These are phyloP conservation scores for Paxillus ammoniavirescens DNA, from an alignment of 768 basidiomycete genomes.

Conservation along the genomic window DNA sequence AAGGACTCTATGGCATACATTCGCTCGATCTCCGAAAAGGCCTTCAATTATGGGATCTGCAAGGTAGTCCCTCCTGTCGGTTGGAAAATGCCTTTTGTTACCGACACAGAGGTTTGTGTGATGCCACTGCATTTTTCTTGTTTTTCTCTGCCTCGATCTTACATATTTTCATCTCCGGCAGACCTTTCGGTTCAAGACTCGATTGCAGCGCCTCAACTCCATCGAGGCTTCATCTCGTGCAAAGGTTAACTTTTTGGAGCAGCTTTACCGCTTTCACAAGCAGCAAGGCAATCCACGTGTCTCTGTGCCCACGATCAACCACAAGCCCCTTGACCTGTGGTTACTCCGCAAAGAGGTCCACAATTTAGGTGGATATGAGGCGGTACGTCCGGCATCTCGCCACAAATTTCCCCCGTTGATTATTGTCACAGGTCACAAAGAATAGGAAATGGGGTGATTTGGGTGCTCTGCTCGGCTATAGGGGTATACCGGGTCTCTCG, in stretches of 20 bases:
- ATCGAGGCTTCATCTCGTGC: conserved; percentile 97
- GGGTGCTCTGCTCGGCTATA: conserved; percentile 79
- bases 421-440: conserved; percentile 63
- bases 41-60: conserved; percentile 83
- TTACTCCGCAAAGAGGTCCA: conserved; percentile 89
- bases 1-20: conserved; percentile 94
- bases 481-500: conserved; percentile 77
- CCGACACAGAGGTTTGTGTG: conserved; percentile 82
- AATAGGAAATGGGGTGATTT: conserved; percentile 87
- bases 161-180: conserved; percentile 25
- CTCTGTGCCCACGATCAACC: conserved; percentile 91
- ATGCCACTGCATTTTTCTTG: conserved; percentile 23
- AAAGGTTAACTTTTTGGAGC: conserved; percentile 95
- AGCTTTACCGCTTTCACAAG: conserved; percentile 93
- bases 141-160: conserved; percentile 20
- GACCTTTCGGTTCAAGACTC: conserved; percentile 95
- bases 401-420: conserved; percentile 23
- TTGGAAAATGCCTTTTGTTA: conserved; percentile 96
- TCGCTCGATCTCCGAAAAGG: conserved; percentile 69
- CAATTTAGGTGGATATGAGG: conserved; percentile 83
- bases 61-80: conserved; percentile 92
- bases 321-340: conserved; percentile 93
- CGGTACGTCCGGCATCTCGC: conserved; percentile 48
- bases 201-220: conserved; percentile 91
- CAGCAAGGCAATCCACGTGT: conserved; percentile 92